Conservation (phyloP, 805 yeast species). For the Clavispora phyllophila region DNA sequence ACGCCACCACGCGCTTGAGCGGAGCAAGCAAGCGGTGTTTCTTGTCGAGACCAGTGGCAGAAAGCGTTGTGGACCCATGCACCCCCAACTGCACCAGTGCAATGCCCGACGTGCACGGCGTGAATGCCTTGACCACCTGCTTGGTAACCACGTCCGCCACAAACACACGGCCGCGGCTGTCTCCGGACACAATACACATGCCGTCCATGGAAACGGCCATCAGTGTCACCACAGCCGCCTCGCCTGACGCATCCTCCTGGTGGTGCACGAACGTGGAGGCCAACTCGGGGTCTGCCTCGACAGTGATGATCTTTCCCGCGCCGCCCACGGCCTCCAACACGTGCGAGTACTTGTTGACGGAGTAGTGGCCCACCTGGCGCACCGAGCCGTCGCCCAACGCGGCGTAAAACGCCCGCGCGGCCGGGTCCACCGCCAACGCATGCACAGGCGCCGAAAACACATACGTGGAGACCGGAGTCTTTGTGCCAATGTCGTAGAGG, state of each 20-base stretch:
- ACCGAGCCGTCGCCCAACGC: conserved; percentile 66
- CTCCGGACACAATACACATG: conserved; percentile 67
- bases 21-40: conserved; percentile 50
- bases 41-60: conserved; percentile 23
- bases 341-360: conserved; percentile 26
- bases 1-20: conserved; percentile 56
- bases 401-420: conserved; percentile 66
- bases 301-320: conserved; percentile 43
- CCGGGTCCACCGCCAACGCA: conserved; percentile 66
- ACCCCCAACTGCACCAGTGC: conserved; percentile 23
- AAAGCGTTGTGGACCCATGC: conserved; percentile 17
- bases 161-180: conserved; percentile 59
- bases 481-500: conserved; percentile 53
- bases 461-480: conserved; percentile 58
- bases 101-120: conserved; percentile 33
- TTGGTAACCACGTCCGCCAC: conserved; percentile 66
- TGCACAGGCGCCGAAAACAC: conserved; percentile 58
- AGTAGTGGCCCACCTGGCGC: conserved; percentile 49
- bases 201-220: conserved; percentile 70
- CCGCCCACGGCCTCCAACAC: conserved; percentile 62
- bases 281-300: conserved; percentile 47
- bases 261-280: conserved; percentile 51
- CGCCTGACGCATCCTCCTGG: conserved; percentile 8
- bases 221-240: conserved; percentile 38
- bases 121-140: conserved; percentile 59